Conservation (phyloP, 129 eudicot genomes). For the Centrapalus pauciflorus region DNA sequence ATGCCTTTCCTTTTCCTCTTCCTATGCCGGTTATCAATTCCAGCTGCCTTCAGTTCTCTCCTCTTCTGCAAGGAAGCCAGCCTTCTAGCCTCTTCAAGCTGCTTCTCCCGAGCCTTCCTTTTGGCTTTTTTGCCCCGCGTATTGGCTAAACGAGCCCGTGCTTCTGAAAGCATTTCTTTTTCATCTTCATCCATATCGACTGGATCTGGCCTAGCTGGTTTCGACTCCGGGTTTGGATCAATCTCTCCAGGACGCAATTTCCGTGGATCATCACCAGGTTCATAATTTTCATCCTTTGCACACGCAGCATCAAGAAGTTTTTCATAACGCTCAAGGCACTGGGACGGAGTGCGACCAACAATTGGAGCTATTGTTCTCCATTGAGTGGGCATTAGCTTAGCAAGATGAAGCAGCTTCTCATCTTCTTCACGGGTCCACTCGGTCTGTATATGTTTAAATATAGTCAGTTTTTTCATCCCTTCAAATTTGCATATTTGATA, state of each 20-base stretch:
- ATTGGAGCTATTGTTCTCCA: conserved; percentile 99
- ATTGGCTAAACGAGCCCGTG: conserved; percentile 92
- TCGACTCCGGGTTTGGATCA: conserved; percentile 95
- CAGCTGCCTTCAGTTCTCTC: conserved; percentile 98
- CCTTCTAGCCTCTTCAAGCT: conserved; percentile 98
- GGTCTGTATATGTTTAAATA: conserved; percentile 40
- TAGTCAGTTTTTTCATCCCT: background rate
- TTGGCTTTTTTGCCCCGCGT: conserved; percentile 96
- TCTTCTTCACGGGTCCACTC: conserved; percentile 99
- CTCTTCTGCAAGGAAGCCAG: conserved; percentile 98
- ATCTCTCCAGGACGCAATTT: conserved; percentile 96
- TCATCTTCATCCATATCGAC: conserved; percentile 99
- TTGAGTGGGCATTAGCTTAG: conserved; percentile 95
- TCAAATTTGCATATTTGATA: background rate
- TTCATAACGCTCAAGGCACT: conserved; percentile 92
- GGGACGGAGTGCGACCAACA: conserved; percentile 97
- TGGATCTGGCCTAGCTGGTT: conserved; percentile 98
- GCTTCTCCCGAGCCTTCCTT: conserved; percentile 97
- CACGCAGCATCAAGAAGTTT: conserved; percentile 97
- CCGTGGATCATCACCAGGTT: conserved; percentile 89
- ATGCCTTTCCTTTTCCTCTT: conserved; percentile 91
- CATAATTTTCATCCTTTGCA: conserved; percentile 87
- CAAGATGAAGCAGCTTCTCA: conserved; percentile 90
- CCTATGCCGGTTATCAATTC: conserved; percentile 70
- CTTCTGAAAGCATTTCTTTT: conserved; percentile 99